A percentile compares a stretch with the other conserved stretches of the same genome.
phyloP scores from a whole-genome alignment of 371 early-diverging fungal genomes.

The Lichtheimia hyalospora region DNA sequence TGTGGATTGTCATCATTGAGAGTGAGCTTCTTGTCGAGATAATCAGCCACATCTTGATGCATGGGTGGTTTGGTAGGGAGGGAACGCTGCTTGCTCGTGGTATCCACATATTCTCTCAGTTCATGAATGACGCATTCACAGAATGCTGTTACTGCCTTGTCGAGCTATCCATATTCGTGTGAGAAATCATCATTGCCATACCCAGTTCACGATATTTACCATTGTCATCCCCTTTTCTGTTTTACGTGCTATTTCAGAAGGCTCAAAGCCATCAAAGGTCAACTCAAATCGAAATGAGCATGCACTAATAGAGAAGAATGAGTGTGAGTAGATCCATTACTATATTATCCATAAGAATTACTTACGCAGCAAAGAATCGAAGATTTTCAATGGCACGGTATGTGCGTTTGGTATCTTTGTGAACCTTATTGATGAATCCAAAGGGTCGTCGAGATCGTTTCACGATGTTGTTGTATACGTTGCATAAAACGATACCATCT shows the following conservation, averaged over 20 bases:
- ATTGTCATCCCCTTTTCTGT: slow-evolving; percentile 29
- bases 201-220: neutral
- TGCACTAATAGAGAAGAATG: slow-evolving; percentile 34
- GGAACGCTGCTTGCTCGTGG: slow-evolving; percentile 4
- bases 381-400: slow-evolving; percentile 65
- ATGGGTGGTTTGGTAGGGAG: slow-evolving; percentile 17
- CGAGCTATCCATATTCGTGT: slow-evolving; percentile 9
- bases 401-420: slow-evolving; percentile 55
- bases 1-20: slow-evolving; percentile 2
- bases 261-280: slow-evolving; percentile 51
- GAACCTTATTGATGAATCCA: slow-evolving; percentile 60
- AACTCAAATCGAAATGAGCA: slow-evolving; percentile 64
- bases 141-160: slow-evolving; percentile 17
- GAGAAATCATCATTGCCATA: too few species aligned
- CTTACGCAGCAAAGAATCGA: slow-evolving; percentile 64
- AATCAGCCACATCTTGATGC: slow-evolving; percentile 12
- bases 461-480: slow-evolving; percentile 57
- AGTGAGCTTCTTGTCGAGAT: slow-evolving; percentile 17
- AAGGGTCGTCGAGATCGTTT: slow-evolving; percentile 63
- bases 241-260: slow-evolving; percentile 56
- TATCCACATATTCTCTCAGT: slow-evolving; percentile 20
- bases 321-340: neutral
- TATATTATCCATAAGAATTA: neutral
- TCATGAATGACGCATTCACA: slow-evolving; percentile 35
- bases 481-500: slow-evolving; percentile 56